Base-by-base conservation (phyloP, 192 early-diverging fungal genomes). In the Rhizophagus sp. region DNA sequence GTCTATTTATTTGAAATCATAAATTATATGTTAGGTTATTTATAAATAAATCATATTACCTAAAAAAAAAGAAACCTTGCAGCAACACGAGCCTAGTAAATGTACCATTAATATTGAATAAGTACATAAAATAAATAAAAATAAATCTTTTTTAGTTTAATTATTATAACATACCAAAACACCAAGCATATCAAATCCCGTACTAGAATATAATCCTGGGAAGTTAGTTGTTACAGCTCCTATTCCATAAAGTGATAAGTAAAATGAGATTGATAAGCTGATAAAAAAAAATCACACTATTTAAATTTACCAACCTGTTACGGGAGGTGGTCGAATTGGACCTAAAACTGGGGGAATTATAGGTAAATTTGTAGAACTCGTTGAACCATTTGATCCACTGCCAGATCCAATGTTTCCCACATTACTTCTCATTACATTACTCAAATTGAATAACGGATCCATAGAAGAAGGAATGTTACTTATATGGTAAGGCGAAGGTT, bases 171-270 rank as follows among this genome's bases (percentile, higher is more conserved):
- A 44, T 25, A 85, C 79, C 74, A 87, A 64, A 41, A 86, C 73
- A 4, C 81, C 84, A 41, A 87, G 62, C 82, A 86, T 87, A 76
- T 88, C 87, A 77, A 88, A 88, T 33, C 87, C 87, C 4, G 86
- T 83, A 34, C 81, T 86, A 19, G 86, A 87, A 50, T 88, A 88
- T 25, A 88, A 61, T 30, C 87, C 87, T 1, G 81, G 77, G 25
- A 82, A 81, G 49, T 78, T 81, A 5, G 71, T 39, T 11, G 73
- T 22, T 0, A 75, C 73, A 12, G 41, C 41, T 44, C 73, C 73
- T 25, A n/a, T 0, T 15, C 19, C 52, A 19, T 17, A 19, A 13
- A 19, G 9, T 57, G 44, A 41, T 75, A 62, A 30, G 30, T 30
- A 30, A 30, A 30, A 30, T 30, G 30, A 30, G 0, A 1, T 36